These are phyloP conservation scores for Ocimum tenuiflorum DNA, from an alignment of 257 asterid genomes.

Conservation along the genomic window DNA sequence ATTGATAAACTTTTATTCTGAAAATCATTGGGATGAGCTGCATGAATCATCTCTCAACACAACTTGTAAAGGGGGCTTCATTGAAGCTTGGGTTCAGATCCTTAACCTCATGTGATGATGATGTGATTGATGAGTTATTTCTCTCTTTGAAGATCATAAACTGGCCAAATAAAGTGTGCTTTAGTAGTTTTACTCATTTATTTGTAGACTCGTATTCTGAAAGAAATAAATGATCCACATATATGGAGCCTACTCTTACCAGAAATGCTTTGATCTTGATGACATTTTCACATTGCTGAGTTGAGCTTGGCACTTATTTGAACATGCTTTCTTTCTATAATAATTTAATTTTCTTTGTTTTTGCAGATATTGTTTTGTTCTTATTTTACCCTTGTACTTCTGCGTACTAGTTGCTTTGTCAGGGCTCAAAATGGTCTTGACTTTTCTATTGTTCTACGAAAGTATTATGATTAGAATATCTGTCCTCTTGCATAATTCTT, in stretches of 20 bases:
- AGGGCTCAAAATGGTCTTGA: background rate
- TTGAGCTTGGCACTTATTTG: background rate
- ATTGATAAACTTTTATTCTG: background rate
- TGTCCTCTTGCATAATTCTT: background rate
- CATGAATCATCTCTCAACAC: background rate
- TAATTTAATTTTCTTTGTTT: background rate
- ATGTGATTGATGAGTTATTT: slow-evolving; percentile 10
- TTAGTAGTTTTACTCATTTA: background rate
- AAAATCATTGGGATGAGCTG: background rate
- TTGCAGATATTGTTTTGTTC: background rate
- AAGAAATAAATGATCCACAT: background rate
- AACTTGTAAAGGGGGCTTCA: slow-evolving; percentile 1
- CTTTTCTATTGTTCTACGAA: background rate
- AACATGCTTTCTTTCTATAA: slow-evolving; percentile 6
- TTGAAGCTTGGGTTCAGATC: background rate
- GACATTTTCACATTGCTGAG: background rate
- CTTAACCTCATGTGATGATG: background rate
- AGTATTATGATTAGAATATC: background rate
- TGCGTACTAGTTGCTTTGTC: background rate
- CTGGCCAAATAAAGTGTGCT: background rate
- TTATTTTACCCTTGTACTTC: background rate
- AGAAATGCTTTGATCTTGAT: background rate
- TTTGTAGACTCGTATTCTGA: background rate
- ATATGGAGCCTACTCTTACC: background rate
- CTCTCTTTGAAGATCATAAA: background rate